These are phyloP conservation scores for Umbelopsis sp. DNA, from an alignment of 371 early-diverging fungal genomes.

Conservation along the genomic window DNA sequence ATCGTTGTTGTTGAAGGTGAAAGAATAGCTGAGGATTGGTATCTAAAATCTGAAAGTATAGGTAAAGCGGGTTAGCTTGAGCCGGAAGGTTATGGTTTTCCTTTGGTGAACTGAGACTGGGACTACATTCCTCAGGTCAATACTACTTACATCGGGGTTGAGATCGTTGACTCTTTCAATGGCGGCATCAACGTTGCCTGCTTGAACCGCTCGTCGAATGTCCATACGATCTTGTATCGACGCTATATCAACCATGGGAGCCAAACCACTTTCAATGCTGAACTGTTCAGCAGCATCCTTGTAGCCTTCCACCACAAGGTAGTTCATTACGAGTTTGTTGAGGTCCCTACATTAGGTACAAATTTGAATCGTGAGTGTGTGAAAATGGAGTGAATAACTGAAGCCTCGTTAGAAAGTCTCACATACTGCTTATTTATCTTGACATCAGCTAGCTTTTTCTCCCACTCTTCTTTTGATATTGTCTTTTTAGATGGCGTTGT, in stretches of 20 bases:
- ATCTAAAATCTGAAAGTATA: constrained; percentile 79
- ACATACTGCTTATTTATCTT: constrained; percentile 69
- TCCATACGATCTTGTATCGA: constrained; percentile 93
- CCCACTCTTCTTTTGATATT: constrained; percentile 67
- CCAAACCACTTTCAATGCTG: constrained; percentile 80
- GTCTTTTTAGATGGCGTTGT: constrained; percentile 43
- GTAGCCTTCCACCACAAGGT: constrained; percentile 96
- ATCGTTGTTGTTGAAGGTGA: constrained; percentile 93
- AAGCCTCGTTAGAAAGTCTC: neutral
- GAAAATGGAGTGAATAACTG: no score
- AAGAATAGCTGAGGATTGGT: constrained; percentile 93
- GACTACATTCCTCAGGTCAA: neutral
- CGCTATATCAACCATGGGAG: constrained; percentile 80
- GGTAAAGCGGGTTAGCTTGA: neutral
- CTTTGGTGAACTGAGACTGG: no score
- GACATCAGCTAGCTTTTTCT: constrained; percentile 58
- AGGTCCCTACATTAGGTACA: constrained; percentile 63
- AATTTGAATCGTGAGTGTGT: no score
- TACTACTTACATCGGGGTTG: constrained; percentile 84
- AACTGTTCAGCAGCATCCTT: constrained; percentile 98
- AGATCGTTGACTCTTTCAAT: constrained; percentile 95
- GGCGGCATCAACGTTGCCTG: constrained; percentile 89
- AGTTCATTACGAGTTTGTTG: constrained; percentile 97
- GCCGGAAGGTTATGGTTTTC: neutral
- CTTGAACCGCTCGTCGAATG: constrained; percentile 90